These are phyloP conservation scores for Trichoderma koningiopsis DNA, from an alignment of 2,329 filamentous ascomycete genomes.

Conservation along the genomic window DNA sequence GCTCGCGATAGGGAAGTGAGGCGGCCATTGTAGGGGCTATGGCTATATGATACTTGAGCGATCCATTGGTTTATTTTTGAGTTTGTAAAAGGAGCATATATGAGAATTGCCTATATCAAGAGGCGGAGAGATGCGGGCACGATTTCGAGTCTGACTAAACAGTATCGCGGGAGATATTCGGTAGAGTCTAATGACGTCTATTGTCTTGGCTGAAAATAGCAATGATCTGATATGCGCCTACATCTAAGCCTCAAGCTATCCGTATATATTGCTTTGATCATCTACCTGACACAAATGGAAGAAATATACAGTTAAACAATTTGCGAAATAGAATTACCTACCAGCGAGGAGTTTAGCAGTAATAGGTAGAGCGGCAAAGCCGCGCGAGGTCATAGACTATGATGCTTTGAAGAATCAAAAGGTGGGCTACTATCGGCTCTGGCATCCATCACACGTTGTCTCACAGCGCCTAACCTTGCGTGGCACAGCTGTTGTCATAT, in stretches of 20 bases:
- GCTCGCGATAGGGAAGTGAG: conserved; percentile 61
- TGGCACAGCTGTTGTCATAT: background rate
- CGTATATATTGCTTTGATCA: background rate
- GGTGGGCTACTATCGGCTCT: conserved; percentile 7
- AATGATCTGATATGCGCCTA: background rate
- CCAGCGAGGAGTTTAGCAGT: background rate
- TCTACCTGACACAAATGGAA: background rate
- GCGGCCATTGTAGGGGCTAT: background rate
- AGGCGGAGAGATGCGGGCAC: background rate
- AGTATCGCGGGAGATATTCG: background rate
- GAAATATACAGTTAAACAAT: background rate
- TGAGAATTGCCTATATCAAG: background rate
- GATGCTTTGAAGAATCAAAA: background rate
- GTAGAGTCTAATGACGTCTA: background rate
- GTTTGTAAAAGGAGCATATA: no score
- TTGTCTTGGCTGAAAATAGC: background rate
- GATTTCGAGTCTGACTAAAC: background rate
- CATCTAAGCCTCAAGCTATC: no score
- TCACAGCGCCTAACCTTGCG: background rate
- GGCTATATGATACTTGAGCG: no score
- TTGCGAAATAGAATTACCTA: background rate
- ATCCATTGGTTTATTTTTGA: background rate
- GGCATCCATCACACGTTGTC: background rate
- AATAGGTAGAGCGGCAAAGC: background rate
- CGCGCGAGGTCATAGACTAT: background rate